Conservation (phyloP, 1,284 basidiomycete species). For the Omphalotus olearius region DNA sequence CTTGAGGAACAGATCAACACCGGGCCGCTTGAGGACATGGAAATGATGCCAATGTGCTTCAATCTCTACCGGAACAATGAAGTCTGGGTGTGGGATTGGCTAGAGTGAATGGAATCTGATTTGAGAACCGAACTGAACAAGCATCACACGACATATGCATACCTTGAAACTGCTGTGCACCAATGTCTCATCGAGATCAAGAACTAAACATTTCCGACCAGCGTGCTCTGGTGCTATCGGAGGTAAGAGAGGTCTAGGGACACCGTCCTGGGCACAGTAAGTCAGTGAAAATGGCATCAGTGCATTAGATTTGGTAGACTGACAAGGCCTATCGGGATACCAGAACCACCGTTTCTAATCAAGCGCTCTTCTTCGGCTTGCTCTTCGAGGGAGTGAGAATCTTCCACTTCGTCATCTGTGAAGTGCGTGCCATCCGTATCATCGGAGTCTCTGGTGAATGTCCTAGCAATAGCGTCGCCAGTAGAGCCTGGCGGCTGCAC, state of each 20-base stretch:
- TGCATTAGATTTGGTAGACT: conserved; percentile 14
- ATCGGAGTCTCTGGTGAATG: conserved; percentile 26
- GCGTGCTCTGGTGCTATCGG: conserved; percentile 59
- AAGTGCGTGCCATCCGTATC: conserved; percentile 43
- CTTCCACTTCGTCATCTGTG: conserved; percentile 41
- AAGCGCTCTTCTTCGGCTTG: conserved; percentile 48
- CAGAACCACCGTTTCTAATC: conserved; percentile 45
- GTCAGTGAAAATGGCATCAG: not conserved
- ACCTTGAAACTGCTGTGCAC: conserved; percentile 86
- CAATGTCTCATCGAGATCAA: conserved; percentile 88
- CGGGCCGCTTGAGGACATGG: conserved; percentile 98
- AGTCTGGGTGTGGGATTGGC: conserved; percentile 95
- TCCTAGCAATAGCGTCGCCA: conserved; percentile 18
- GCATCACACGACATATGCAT: conserved; percentile 14
- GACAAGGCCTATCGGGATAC: conserved; percentile 49
- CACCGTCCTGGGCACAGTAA: conserved; percentile 59
- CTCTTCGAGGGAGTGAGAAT: conserved; percentile 25
- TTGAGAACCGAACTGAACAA: conserved; percentile 11
- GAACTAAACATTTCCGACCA: conserved; percentile 81
- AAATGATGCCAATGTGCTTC: conserved; percentile 98
- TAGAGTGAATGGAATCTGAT: conserved; percentile 26
- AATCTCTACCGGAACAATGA: conserved; percentile 98
- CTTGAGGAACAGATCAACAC: conserved; percentile 95
- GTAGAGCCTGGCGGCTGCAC: conserved; percentile 54
- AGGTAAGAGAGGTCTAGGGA: conserved; percentile 76